phyloP scores from a whole-genome alignment of 1,284 basidiomycete genomes.

The Fomes fomentarius region DNA sequence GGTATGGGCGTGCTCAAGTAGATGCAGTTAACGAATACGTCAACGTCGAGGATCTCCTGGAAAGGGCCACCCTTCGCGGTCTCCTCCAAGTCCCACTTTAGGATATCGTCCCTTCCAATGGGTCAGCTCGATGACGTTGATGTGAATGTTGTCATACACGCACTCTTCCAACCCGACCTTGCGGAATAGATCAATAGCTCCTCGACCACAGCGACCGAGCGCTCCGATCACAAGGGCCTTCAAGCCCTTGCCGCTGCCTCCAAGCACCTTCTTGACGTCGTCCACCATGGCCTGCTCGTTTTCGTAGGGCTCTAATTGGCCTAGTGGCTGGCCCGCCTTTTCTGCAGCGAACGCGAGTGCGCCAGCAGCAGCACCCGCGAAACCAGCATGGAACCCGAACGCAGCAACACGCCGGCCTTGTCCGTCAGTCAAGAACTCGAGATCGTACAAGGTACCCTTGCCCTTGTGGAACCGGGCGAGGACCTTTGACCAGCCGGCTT shows the following conservation, averaged over 20 bases:
- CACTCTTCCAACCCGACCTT: conserved; percentile 94
- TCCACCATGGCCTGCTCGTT: conserved; percentile 85
- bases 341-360: conserved; percentile 83
- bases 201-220: conserved; percentile 94
- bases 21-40: conserved; percentile 99
- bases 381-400: conserved; percentile 98
- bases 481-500: conserved; percentile 92
- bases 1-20: conserved; percentile 93
- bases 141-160: conserved; percentile 30
- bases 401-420: conserved; percentile 93
- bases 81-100: conserved; percentile 98
- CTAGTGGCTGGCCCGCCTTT: conserved; percentile 63
- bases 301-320: conserved; percentile 75
- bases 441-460: conserved; percentile 90
- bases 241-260: conserved; percentile 74
- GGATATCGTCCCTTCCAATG: conserved; percentile 78
- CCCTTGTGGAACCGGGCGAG: conserved; percentile 89
- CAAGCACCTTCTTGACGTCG: conserved; percentile 71
- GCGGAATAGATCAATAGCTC: conserved; percentile 93
- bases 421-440: conserved; percentile 94
- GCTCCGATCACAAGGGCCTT: conserved; percentile 96
- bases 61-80: conserved; percentile 98
- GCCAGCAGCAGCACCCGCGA: conserved; percentile 95
- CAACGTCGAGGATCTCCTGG: conserved; percentile 93
- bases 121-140: conserved; percentile 4